Conservation (phyloP, 495 filamentous ascomycete species). For the Penicillium daleae region DNA sequence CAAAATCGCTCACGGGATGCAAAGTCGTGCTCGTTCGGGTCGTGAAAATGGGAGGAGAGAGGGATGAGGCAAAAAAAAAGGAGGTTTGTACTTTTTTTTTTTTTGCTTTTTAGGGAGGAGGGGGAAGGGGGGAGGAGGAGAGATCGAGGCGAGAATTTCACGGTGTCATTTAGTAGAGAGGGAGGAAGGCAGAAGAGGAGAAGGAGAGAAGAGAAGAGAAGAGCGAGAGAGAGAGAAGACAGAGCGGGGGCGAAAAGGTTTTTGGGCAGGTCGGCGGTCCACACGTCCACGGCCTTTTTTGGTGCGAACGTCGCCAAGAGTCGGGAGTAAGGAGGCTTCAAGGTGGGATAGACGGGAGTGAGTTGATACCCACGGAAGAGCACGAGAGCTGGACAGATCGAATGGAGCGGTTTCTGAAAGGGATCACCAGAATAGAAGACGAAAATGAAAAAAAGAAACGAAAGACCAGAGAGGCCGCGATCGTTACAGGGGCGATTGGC, state of each 20-base stretch:
- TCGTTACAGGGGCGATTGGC: not conserved
- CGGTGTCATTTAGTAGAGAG: not conserved
- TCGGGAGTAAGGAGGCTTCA: conserved; percentile 27
- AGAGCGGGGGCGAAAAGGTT: conserved; percentile 23
- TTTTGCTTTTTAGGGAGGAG: not conserved
- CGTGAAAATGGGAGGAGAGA: conserved; percentile 24
- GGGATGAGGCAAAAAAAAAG: conserved; percentile 1
- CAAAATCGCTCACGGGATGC: conserved; percentile 34
- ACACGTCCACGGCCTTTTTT: not conserved
- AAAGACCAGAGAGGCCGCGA: not conserved
- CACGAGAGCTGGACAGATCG: not conserved
- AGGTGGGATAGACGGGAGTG: no score
- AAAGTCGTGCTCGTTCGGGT: conserved; percentile 26
- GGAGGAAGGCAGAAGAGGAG: not conserved
- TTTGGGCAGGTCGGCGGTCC: conserved; percentile 21
- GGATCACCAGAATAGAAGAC: not conserved
- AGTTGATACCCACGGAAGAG: no score
- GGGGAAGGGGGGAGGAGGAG: not conserved
- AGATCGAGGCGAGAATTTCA: not conserved
- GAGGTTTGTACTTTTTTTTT: conserved; percentile 2
- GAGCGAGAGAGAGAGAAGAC: no score
- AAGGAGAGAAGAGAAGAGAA: not conserved
- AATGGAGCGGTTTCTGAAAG: not conserved
- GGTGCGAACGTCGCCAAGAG: conserved; percentile 25
- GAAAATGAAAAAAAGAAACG: not conserved